Conservation (phyloP, 805 yeast genomes). For the Clavispora santaluciae region DNA sequence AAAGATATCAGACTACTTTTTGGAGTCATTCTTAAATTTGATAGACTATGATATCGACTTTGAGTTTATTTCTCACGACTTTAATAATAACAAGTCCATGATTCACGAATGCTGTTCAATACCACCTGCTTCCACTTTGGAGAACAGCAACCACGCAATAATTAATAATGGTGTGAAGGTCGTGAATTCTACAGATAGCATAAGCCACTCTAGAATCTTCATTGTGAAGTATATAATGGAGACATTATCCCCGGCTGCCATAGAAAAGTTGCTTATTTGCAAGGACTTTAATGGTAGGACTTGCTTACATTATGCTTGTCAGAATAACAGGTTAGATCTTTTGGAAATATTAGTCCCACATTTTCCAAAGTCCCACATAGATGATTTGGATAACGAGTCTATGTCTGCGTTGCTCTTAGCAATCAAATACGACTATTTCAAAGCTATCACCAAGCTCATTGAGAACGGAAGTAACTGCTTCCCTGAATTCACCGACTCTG, state of each 20-base stretch:
- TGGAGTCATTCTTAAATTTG: slow-evolving; percentile 44
- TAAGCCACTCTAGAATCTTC: slow-evolving; percentile 34
- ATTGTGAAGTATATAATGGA: slow-evolving; percentile 32
- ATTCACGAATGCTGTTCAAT: slow-evolving; percentile 63
- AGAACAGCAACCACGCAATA: slow-evolving; percentile 28
- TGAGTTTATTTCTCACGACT: slow-evolving; percentile 57
- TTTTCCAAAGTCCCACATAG: slow-evolving; percentile 35
- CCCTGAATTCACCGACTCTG: slow-evolving; percentile 44
- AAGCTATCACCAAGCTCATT: slow-evolving; percentile 28
- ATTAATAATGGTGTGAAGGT: slow-evolving; percentile 42
- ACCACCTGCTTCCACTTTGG: slow-evolving; percentile 31
- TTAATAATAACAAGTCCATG: slow-evolving; percentile 54
- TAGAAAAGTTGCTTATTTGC: slow-evolving; percentile 22
- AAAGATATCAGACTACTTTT: slow-evolving; percentile 59
- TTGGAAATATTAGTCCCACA: slow-evolving; percentile 38
- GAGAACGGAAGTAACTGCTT: slow-evolving; percentile 31
- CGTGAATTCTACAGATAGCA: slow-evolving; percentile 31
- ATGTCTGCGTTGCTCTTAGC: slow-evolving; percentile 81
- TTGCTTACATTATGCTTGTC: slow-evolving; percentile 84
- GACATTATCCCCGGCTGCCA: slow-evolving; percentile 13
- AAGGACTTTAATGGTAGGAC: slow-evolving; percentile 71
- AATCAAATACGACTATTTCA: slow-evolving; percentile 61
- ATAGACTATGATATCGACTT: slow-evolving; percentile 52
- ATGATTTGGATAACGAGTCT: slow-evolving; percentile 63
- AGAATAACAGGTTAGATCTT: slow-evolving; percentile 44